Conservation (phyloP, 495 filamentous ascomycete genomes). For the Penicillium soppii region DNA sequence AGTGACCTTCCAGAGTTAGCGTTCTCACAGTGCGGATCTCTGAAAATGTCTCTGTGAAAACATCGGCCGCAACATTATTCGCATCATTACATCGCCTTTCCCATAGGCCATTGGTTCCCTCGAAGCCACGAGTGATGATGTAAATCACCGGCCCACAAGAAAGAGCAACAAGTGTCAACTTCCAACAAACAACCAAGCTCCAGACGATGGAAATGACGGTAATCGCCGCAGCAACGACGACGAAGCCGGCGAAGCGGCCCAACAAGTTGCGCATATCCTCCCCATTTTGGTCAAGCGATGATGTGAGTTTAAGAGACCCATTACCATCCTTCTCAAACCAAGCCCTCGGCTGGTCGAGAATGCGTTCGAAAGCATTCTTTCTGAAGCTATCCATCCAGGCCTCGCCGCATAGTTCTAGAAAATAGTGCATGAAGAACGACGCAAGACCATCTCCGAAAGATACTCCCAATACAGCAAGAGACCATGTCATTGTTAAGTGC, state of each 20-base stretch:
- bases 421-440: slow-evolving; percentile 64
- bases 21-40: slow-evolving; percentile 81
- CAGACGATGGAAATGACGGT: slow-evolving; percentile 65
- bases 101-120: slow-evolving; percentile 64
- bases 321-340: slow-evolving; percentile 82
- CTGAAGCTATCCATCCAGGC: slow-evolving; percentile 77
- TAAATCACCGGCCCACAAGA: slow-evolving; percentile 68
- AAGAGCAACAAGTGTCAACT: slow-evolving; percentile 76
- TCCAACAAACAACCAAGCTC: slow-evolving; percentile 76
- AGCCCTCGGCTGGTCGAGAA: slow-evolving; percentile 75
- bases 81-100: slow-evolving; percentile 66
- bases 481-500: slow-evolving; percentile 60
- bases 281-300: slow-evolving; percentile 76
- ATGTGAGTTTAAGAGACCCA: slow-evolving; percentile 57
- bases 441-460: slow-evolving; percentile 63
- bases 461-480: slow-evolving; percentile 66
- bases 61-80: slow-evolving; percentile 48
- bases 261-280: slow-evolving; percentile 86
- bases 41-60: slow-evolving; percentile 76
- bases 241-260: slow-evolving; percentile 70
- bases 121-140: slow-evolving; percentile 59
- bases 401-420: slow-evolving; percentile 71
- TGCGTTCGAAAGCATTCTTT: slow-evolving; percentile 61
- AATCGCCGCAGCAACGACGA: slow-evolving; percentile 65
- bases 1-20: slow-evolving; percentile 73